phyloP scores from a whole-genome alignment of 805 yeast species.

The Kurtzmaniella cleridarum region DNA sequence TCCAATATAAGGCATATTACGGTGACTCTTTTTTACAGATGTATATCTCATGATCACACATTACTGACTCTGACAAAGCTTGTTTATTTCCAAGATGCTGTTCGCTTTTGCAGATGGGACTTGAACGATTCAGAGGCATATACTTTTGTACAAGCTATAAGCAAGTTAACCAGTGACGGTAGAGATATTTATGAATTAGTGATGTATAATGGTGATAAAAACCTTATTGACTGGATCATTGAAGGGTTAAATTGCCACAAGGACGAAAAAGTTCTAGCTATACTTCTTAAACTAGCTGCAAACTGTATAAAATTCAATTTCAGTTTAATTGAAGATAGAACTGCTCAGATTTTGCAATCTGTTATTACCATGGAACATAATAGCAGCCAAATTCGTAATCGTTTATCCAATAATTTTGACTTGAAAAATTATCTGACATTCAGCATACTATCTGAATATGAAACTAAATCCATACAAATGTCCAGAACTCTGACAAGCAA shows the following conservation, averaged over 20 bases:
- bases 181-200: constrained; percentile 47
- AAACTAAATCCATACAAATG: too few relatives aligned
- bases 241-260: too few relatives aligned
- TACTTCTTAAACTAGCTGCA: constrained; percentile 28
- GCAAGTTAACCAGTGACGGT: constrained; percentile 47
- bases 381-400: constrained; percentile 32
- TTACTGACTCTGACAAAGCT: constrained; percentile 44
- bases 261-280: neutral
- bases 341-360: constrained; percentile 10
- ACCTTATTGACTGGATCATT: constrained; percentile 10
- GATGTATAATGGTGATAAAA: constrained; percentile 32
- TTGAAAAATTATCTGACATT: too few relatives aligned
- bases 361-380: constrained; percentile 24
- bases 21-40: constrained; percentile 46
- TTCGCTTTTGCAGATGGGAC: constrained; percentile 33
- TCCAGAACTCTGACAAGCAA: too few relatives aligned
- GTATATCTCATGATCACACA: constrained; percentile 50
- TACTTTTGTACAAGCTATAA: constrained; percentile 43
- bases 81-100: constrained; percentile 57
- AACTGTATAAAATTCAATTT: constrained; percentile 46
- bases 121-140: constrained; percentile 46
- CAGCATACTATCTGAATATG: too few relatives aligned
- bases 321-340: constrained; percentile 37
- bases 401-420: constrained; percentile 22
- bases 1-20: constrained; percentile 38